Base-by-base conservation (phyloP, 306 rosid species). In the Dryas alaskensis region DNA sequence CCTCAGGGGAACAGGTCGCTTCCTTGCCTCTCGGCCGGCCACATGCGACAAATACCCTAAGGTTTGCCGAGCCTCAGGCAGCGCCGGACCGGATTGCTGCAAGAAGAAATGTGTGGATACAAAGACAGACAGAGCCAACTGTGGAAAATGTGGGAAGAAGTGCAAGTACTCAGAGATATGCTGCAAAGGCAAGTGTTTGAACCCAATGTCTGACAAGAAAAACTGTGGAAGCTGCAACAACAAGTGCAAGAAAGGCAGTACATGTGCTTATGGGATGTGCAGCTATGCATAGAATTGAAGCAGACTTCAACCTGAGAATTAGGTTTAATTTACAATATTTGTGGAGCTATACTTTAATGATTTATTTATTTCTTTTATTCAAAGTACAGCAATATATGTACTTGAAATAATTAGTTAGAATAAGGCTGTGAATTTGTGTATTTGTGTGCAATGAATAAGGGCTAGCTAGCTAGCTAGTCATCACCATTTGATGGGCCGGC, bases 121-220 rank as follows among this genome's bases (percentile, higher is more conserved):
- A 50, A 14, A 22, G 22, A 77, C 55, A 1, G 89, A 89, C 67
- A 50, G 19, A 39, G 64, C 58, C 8, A 89, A 86, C 65, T 89
- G 93, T 42, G 91, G 93, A 65, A 83, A 13, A 69, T 89, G 94
- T 67, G 94, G 89, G 45, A 86, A 75, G 81, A 86, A 84, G 74
- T 89, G 93, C 65, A 73, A 78, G 53, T 80, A 73, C 72, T 22
- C 64, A 5, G 84, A 86, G 77, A 79, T 77, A 4, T 89, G 94
- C 64, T 89, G 89, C 57, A 66, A 77, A 19, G 91, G 91, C 0
- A 77, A 81, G 70, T 89, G 93, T 8, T 82, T 84, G 80, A 86
- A 77, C 39, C 84, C 86, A 2, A 60, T 42, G 51, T 69, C 67
- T 17, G 82, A 84, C 67, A 46, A 60, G 79, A 83, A 81, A 25